Conservation (phyloP, 352 stramenopile species). For the Phytophthora cryptogea region DNA sequence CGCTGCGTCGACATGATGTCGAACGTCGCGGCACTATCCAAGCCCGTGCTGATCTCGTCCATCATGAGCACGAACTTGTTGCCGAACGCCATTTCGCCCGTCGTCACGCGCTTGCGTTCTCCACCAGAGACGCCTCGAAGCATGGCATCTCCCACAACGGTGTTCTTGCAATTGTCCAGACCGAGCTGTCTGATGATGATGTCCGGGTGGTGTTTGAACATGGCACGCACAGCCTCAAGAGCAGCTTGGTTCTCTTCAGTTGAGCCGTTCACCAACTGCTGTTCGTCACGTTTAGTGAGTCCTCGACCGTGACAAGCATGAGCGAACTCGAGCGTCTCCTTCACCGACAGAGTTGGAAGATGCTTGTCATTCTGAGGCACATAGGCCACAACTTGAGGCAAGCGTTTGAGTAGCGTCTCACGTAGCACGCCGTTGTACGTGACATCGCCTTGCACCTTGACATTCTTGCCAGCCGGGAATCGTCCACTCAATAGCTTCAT, state of each 20-base stretch:
- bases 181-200: constrained; percentile 20
- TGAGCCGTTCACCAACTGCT: constrained; percentile 29
- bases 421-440: constrained; percentile 32
- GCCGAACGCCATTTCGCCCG: constrained; percentile 24
- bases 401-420: constrained; percentile 4
- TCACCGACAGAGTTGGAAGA: constrained; percentile 40
- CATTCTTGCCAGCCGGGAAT: constrained; percentile 25
- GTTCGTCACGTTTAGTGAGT: constrained; percentile 9
- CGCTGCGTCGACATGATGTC: constrained; percentile 42
- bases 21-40: constrained; percentile 28
- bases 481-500: constrained; percentile 38
- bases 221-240: constrained; percentile 7
- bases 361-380: constrained; percentile 70
- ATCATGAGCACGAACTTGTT: constrained; percentile 28
- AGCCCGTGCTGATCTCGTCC: constrained; percentile 30
- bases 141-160: constrained; percentile 81
- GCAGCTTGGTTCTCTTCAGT: constrained; percentile 33
- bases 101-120: constrained; percentile 48
- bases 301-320: constrained; percentile 37
- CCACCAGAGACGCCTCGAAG: constrained; percentile 60
- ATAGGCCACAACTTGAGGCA: constrained; percentile 36
- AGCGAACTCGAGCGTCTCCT: constrained; percentile 56
- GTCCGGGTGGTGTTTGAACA: constrained; percentile 29
- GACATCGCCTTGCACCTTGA: constrained; percentile 18
- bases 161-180: constrained; percentile 30